These are phyloP conservation scores for Bruguiera parviflora DNA, from an alignment of 345 rosid species.

Conservation along the genomic window DNA sequence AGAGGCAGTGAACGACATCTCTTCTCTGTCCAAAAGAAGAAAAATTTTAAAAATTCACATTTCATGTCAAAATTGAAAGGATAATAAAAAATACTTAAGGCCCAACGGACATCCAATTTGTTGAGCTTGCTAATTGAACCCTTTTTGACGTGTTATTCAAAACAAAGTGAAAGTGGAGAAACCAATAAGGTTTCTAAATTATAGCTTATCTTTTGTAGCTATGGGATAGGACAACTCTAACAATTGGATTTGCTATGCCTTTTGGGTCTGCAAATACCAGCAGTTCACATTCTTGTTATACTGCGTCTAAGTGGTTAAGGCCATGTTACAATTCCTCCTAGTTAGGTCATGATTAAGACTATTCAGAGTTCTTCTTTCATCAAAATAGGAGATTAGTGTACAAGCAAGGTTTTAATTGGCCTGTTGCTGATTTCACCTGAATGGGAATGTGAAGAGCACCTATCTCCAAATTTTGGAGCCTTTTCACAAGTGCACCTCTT, in stretches of 20 bases:
- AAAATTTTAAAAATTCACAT: not conserved
- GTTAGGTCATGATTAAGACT: conserved; percentile 15
- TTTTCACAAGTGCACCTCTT: conserved; percentile 11
- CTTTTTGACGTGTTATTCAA: conserved; percentile 3
- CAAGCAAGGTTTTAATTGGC: not conserved
- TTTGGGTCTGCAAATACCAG: too few relatives aligned
- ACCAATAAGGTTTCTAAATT: conserved; percentile 10
- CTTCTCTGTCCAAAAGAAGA: not conserved
- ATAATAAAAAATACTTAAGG: not conserved
- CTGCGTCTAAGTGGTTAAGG: too few relatives aligned
- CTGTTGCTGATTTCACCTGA: too few relatives aligned
- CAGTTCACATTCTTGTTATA: too few relatives aligned
- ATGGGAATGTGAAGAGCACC: conserved; percentile 7
- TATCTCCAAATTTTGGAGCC: conserved; percentile 1
- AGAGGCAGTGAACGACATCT: not conserved
- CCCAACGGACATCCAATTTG: too few relatives aligned
- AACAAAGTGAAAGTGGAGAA: conserved; percentile 19
- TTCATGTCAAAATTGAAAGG: not conserved
- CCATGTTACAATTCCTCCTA: not conserved
- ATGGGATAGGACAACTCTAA: too few relatives aligned
- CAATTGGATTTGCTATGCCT: too few relatives aligned
- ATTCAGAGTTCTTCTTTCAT: not conserved
- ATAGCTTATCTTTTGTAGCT: too few relatives aligned
- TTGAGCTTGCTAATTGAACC: not conserved
- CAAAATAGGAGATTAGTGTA: not conserved